These are phyloP conservation scores for Sporisorium iseilematis-ciliati DNA, from an alignment of 1,284 basidiomycete species.

Conservation along the genomic window DNA sequence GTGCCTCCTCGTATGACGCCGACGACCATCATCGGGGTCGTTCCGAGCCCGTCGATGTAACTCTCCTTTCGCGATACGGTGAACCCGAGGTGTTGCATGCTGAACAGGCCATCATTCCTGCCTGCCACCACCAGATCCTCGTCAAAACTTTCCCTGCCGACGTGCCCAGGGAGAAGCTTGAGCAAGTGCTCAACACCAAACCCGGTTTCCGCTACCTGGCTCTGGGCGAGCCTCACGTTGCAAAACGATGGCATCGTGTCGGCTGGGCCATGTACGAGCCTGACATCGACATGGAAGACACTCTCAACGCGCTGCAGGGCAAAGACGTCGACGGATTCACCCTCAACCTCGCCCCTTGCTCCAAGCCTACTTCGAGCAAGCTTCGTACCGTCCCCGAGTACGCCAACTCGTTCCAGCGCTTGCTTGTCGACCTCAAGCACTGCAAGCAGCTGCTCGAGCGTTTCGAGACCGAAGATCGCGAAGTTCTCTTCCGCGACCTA, in stretches of 20 bases:
- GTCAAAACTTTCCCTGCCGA: conserved; percentile 58
- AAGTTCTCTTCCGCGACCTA: conserved; percentile 40
- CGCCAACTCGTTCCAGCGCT: conserved; percentile 55
- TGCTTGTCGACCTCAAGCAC: conserved; percentile 55
- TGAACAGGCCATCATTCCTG: conserved; percentile 53
- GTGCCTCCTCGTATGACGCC: conserved; percentile 13
- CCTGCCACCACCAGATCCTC: conserved; percentile 58
- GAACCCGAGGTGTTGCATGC: conserved; percentile 34
- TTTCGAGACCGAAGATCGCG: conserved; percentile 57
- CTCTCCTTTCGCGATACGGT: conserved; percentile 46
- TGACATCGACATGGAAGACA: conserved; percentile 52
- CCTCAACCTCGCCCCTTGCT: conserved; percentile 56
- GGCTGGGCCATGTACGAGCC: conserved; percentile 65
- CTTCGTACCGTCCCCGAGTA: conserved; percentile 59
- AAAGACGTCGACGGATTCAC: conserved; percentile 51
- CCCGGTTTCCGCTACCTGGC: conserved; percentile 64
- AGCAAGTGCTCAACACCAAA: conserved; percentile 49
- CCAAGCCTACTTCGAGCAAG: conserved; percentile 57
- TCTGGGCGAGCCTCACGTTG: conserved; percentile 60
- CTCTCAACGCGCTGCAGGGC: conserved; percentile 52
- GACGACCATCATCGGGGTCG: conserved; percentile 29
- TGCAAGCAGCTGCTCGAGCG: conserved; percentile 51
- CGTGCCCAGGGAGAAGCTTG: conserved; percentile 49
- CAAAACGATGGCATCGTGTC: conserved; percentile 57
- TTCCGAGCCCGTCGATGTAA: conserved; percentile 36